These are phyloP conservation scores for Hyaloscypha variabilis DNA, from an alignment of 495 filamentous ascomycete genomes.

Conservation along the genomic window DNA sequence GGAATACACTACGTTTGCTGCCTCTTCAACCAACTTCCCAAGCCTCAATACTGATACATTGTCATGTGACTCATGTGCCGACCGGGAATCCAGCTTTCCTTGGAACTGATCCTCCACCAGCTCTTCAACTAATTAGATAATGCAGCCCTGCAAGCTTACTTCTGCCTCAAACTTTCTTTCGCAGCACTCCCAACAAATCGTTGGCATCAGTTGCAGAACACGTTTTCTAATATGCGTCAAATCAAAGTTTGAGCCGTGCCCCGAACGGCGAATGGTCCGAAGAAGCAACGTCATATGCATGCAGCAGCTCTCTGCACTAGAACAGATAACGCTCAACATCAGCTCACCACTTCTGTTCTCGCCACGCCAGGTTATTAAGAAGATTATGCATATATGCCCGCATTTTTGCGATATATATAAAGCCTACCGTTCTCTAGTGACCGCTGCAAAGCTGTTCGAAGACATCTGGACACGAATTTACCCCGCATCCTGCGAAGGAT, in stretches of 20 bases:
- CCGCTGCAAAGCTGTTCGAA: neutral
- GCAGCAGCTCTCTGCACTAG: neutral
- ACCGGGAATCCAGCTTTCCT: neutral
- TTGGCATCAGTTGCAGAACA: neutral
- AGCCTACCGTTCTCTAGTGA: neutral
- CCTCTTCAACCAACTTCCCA: neutral
- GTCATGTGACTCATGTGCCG: neutral
- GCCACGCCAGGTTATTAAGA: neutral
- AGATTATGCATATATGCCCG: neutral
- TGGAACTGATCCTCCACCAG: neutral
- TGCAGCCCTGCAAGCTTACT: neutral
- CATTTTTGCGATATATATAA: neutral
- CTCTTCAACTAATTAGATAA: neutral
- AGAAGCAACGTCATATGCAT: constrained; percentile 4
- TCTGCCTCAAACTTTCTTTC: neutral
- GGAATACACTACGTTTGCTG: too few species aligned
- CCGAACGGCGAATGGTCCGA: neutral
- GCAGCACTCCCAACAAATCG: neutral
- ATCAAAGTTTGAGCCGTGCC: neutral
- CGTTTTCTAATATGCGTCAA: neutral
- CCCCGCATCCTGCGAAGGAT: neutral
- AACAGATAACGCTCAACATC: neutral
- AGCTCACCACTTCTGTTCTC: neutral
- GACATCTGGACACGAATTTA: neutral
- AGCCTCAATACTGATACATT: neutral